phyloP scores from a whole-genome alignment of 2,329 filamentous ascomycete genomes.

The Epichloe sibirici region DNA sequence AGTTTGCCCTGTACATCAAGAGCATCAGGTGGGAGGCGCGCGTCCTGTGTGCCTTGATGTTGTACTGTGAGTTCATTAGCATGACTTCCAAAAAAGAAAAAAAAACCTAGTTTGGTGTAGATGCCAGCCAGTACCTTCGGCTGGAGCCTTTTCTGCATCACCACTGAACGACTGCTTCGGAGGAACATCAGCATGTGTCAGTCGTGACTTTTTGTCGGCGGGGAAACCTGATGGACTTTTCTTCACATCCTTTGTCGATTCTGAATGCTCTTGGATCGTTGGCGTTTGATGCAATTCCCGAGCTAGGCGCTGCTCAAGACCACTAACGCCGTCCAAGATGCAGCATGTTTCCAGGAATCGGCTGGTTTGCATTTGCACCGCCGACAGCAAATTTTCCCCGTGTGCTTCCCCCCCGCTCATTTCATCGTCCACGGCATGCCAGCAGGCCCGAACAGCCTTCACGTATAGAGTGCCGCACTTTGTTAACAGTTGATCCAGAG shows the following conservation, averaged over 20 bases:
- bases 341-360: slow-evolving; percentile 49
- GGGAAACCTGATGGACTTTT: slow-evolving; percentile 1
- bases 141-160: neutral
- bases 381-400: slow-evolving; percentile 39
- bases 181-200: neutral
- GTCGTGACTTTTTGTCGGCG: slow-evolving; percentile 1
- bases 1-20: slow-evolving; percentile 13
- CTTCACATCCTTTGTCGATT: slow-evolving; percentile 3
- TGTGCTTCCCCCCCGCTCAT: slow-evolving; percentile 29
- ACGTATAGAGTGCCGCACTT: slow-evolving; percentile 64
- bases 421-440: slow-evolving; percentile 56
- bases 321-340: slow-evolving; percentile 46
- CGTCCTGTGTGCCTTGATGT: neutral
- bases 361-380: slow-evolving; percentile 41
- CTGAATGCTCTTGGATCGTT: neutral
- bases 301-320: slow-evolving; percentile 39
- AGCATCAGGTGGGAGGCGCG: slow-evolving; percentile 5
- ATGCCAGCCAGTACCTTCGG: neutral
- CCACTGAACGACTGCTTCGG: neutral
- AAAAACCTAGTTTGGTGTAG: neutral
- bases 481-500: slow-evolving; percentile 49
- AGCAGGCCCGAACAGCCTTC: slow-evolving; percentile 61
- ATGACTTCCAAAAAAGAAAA: neutral
- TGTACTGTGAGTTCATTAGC: neutral
- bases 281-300: slow-evolving; percentile 29